Conservation (phyloP, 805 yeast genomes). For the Yarrowia sp. region DNA sequence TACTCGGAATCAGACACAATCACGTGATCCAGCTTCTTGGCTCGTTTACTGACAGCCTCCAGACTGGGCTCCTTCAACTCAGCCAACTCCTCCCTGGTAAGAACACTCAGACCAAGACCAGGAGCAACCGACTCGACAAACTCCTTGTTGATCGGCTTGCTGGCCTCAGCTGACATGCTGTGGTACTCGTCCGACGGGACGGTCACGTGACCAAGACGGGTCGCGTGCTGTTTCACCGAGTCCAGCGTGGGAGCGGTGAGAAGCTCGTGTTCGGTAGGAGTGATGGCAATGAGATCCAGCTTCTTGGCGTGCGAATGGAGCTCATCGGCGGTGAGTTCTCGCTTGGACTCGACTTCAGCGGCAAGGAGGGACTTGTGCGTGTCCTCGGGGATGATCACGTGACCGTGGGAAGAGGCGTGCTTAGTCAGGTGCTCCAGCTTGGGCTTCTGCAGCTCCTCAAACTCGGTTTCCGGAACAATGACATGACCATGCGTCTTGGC, state of each 20-base stretch:
- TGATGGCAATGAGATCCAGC: not conserved
- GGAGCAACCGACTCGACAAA: conserved; percentile 45
- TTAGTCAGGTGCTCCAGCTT: not conserved
- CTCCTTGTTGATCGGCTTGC: conserved; percentile 42
- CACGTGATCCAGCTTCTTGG: conserved; percentile 45
- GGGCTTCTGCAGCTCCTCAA: conserved; percentile 34
- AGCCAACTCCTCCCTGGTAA: conserved; percentile 41
- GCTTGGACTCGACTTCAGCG: conserved; percentile 8
- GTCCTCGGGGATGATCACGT: conserved; percentile 42
- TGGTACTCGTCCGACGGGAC: conserved; percentile 45
- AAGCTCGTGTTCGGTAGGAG: not conserved
- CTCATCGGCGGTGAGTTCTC: conserved; percentile 33
- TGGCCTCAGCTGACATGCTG: conserved; percentile 44
- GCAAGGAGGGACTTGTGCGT: conserved; percentile 28
- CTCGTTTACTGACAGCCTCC: conserved; percentile 45
- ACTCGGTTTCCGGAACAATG: conserved; percentile 38
- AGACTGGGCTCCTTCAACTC: conserved; percentile 41
- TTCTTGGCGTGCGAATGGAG: conserved; percentile 4
- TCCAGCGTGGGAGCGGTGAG: conserved; percentile 18
- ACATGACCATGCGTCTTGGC: conserved; percentile 17
- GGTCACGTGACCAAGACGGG: conserved; percentile 42
- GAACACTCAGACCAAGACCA: conserved; percentile 44
- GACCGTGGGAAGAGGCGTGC: conserved; percentile 13
- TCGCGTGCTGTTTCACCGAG: conserved; percentile 26
- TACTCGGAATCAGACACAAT: conserved; percentile 44